Percentiles rank a stretch among this genome's conserved stretches.
Conservation (phyloP, 2,329 filamentous ascomycete genomes). For the Setomelanomma holmii region DNA sequence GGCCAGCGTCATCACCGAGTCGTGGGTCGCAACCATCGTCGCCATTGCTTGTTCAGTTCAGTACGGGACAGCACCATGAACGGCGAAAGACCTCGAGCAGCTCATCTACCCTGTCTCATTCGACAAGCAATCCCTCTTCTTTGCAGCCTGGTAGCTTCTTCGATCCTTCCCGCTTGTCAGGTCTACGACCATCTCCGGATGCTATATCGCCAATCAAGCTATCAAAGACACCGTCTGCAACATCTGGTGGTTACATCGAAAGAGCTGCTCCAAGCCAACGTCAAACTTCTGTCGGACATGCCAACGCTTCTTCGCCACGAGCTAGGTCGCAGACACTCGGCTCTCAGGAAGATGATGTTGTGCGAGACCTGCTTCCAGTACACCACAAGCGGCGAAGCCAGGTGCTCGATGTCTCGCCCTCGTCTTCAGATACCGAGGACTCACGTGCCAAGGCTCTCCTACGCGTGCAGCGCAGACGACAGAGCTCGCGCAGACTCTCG, state of each 20-base stretch:
- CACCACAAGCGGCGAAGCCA: conserved; percentile 94
- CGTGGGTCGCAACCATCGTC: conserved; percentile 84
- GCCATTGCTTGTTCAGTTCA: conserved; percentile 95
- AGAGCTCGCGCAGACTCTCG: conserved; percentile 92
- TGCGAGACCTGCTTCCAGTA: conserved; percentile 67
- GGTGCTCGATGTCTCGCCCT: conserved; percentile 94
- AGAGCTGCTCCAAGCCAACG: conserved; percentile 45
- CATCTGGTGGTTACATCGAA: conserved; percentile 55
- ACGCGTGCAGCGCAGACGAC: conserved; percentile 90
- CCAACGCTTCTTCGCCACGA: conserved; percentile 60
- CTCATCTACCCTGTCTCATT: conserved; percentile 82
- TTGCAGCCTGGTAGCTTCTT: conserved; percentile 75
- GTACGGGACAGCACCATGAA: conserved; percentile 81
- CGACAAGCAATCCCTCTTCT: conserved; percentile 66
- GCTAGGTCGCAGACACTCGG: conserved; percentile 91
- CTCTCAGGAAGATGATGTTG: conserved; percentile 87
- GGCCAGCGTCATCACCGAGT: conserved; percentile 85
- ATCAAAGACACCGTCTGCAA: conserved; percentile 52
- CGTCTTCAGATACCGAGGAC: conserved; percentile 96
- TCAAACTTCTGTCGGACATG: conserved; percentile 32
- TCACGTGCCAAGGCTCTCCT: conserved; percentile 89
- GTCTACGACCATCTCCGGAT: conserved; percentile 59
- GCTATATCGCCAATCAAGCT: conserved; percentile 63
- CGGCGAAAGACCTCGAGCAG: conserved; percentile 92
- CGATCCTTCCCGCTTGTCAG: conserved; percentile 70